These are phyloP conservation scores for Poronia punctata DNA, from an alignment of 495 filamentous ascomycete species.

Conservation along the genomic window DNA sequence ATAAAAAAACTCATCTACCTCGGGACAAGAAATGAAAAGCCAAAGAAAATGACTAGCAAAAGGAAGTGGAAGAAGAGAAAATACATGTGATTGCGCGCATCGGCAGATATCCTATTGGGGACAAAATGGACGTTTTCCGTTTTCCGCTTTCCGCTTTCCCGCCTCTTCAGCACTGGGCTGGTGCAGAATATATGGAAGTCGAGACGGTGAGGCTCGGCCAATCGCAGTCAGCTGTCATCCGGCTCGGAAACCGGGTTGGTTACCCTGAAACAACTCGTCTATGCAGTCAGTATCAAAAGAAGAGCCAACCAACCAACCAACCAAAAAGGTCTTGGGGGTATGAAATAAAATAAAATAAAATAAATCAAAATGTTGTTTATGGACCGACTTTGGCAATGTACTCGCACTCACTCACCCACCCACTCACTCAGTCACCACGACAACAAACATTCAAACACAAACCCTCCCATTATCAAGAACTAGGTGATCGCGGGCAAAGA, in stretches of 20 bases:
- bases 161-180: conserved; percentile 6
- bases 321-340: too few relatives aligned
- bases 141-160: background rate
- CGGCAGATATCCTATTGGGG: conserved; percentile 11
- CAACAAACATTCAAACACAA: too few relatives aligned
- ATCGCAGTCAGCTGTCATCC: conserved; percentile 1
- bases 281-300: conserved; percentile 1
- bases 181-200: conserved; percentile 5
- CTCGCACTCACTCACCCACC: too few relatives aligned
- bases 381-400: too few relatives aligned
- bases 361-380: too few relatives aligned
- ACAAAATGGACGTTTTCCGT: background rate
- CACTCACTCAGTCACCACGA: too few relatives aligned
- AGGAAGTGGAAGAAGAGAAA: background rate
- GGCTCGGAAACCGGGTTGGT: conserved; percentile 8
- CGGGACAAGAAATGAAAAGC: background rate
- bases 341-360: too few relatives aligned
- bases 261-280: conserved; percentile 3
- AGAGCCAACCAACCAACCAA: too few relatives aligned
- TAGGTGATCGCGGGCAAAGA: too few relatives aligned
- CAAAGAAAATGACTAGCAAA: background rate
- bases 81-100: conserved; percentile 7
- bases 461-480: too few relatives aligned
- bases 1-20: too few relatives aligned
- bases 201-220: conserved; percentile 11